phyloP scores from a whole-genome alignment of 1,284 basidiomycete genomes.

The Trichosporon sp. region DNA sequence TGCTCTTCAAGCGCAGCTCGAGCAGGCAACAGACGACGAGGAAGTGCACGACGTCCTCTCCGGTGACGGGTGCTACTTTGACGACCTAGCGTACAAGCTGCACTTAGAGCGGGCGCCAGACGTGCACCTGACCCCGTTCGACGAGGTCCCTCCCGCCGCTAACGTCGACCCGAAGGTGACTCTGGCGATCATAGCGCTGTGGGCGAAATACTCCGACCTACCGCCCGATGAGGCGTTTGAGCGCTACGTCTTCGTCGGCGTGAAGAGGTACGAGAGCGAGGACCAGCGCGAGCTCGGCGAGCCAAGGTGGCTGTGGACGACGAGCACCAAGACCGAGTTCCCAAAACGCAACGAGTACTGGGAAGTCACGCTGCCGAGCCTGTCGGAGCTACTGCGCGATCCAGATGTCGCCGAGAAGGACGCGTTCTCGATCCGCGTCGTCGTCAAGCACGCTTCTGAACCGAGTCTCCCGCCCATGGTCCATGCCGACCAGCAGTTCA shows the following conservation, averaged over 20 bases:
- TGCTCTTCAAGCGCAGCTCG: conserved; percentile 34
- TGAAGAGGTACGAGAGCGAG: conserved; percentile 67
- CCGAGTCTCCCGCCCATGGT: conserved; percentile 56
- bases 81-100: conserved; percentile 71
- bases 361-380: conserved; percentile 68
- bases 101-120: conserved; percentile 30
- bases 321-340: conserved; percentile 69
- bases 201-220: conserved; percentile 29
- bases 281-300: conserved; percentile 66
- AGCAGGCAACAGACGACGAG: conserved; percentile 36
- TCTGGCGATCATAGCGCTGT: conserved; percentile 34
- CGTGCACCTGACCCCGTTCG: background rate
- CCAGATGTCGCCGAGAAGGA: conserved; percentile 64
- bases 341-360: conserved; percentile 69
- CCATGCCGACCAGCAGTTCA: conserved; percentile 63
- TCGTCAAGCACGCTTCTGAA: conserved; percentile 65
- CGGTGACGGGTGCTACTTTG: conserved; percentile 67
- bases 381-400: conserved; percentile 67
- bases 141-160: background rate
- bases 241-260: conserved; percentile 71
- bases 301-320: conserved; percentile 72
- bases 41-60: conserved; percentile 64
- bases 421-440: conserved; percentile 69
- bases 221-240: conserved; percentile 58
- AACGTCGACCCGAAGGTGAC: conserved; percentile 31